Conservation (phyloP, 2,329 filamentous ascomycete species). For the Endoconidiophora laricicola region DNA sequence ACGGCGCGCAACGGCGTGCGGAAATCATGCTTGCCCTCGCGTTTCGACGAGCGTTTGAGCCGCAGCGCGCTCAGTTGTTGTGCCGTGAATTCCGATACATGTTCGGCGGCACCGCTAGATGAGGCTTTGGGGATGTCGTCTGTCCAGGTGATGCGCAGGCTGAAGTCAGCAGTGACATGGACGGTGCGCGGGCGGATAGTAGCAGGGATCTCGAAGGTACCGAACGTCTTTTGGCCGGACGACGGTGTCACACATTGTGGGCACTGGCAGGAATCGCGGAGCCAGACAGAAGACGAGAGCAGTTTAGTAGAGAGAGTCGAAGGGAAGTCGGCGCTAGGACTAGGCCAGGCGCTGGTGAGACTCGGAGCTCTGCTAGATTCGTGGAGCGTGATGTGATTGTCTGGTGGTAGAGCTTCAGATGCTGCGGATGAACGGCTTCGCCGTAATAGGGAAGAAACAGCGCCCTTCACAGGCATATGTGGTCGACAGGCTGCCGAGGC, state of each 20-base stretch:
- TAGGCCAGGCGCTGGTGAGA: conserved; percentile 1
- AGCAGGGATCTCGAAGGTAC: conserved; percentile 25
- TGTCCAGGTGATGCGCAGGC: conserved; percentile 44
- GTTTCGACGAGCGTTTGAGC: background rate
- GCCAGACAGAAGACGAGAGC: conserved; percentile 15
- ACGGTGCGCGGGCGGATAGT: conserved; percentile 21
- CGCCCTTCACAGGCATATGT: too few species aligned
- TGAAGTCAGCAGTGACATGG: conserved; percentile 22
- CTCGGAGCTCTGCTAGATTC: background rate
- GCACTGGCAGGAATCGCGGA: conserved; percentile 41
- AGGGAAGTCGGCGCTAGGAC: background rate
- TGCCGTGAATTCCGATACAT: conserved; percentile 22
- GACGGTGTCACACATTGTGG: conserved; percentile 34
- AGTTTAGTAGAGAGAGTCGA: conserved; percentile 3
- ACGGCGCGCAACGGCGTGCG: conserved; percentile 15
- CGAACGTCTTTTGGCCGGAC: conserved; percentile 42
- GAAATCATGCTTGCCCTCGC: conserved; percentile 8
- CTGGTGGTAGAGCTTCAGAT: background rate
- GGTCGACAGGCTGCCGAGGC: too few species aligned
- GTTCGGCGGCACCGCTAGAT: conserved; percentile 16
- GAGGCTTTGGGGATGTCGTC: conserved; percentile 24
- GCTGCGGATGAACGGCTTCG: background rate
- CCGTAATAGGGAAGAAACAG: too few species aligned
- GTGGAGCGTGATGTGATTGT: too few species aligned
- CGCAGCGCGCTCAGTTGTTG: conserved; percentile 16